These are phyloP conservation scores for Phytophthora colocasiae DNA, from an alignment of 352 stramenopile genomes.

Conservation along the genomic window DNA sequence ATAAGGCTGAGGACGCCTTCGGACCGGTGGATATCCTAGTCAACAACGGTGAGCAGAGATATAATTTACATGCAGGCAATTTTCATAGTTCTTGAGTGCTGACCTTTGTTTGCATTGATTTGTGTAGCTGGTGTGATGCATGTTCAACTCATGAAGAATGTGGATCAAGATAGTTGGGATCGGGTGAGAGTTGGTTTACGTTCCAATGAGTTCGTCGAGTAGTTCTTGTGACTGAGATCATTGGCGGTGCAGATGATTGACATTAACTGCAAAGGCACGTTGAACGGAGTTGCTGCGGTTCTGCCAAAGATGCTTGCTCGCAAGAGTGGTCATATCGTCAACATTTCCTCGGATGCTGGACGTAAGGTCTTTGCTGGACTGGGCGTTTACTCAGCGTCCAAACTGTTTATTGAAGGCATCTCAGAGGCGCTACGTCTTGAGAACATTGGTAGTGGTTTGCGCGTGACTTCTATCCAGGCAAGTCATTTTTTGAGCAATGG, in stretches of 20 bases:
- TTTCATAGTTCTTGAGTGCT: not conserved
- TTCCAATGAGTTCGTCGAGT: not conserved
- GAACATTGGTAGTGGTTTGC: constrained; percentile 80
- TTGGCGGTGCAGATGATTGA: constrained; percentile 66
- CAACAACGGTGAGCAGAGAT: constrained; percentile 60
- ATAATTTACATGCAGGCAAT: no score
- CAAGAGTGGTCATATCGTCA: constrained; percentile 78
- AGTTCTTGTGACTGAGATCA: not conserved
- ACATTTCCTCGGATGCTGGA: constrained; percentile 82
- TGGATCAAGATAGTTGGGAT: constrained; percentile 91
- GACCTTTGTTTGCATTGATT: not conserved
- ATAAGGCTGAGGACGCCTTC: constrained; percentile 57
- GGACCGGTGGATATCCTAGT: constrained; percentile 87
- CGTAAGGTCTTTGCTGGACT: constrained; percentile 77
- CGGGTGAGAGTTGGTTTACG: constrained; percentile 14
- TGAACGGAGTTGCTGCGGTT: constrained; percentile 83
- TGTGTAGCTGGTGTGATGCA: constrained; percentile 90
- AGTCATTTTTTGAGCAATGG: not conserved
- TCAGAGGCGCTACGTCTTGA: constrained; percentile 83
- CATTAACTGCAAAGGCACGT: constrained; percentile 92
- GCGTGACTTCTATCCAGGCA: constrained; percentile 86
- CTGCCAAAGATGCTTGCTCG: constrained; percentile 74
- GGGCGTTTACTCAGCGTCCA: constrained; percentile 88
- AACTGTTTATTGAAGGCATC: constrained; percentile 91
- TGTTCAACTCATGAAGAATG: constrained; percentile 89